A percentile compares a stretch with the other conserved stretches of the same genome.
Conservation (phyloP, 2,329 filamentous ascomycete species). For the Penicillium corylophilum region DNA sequence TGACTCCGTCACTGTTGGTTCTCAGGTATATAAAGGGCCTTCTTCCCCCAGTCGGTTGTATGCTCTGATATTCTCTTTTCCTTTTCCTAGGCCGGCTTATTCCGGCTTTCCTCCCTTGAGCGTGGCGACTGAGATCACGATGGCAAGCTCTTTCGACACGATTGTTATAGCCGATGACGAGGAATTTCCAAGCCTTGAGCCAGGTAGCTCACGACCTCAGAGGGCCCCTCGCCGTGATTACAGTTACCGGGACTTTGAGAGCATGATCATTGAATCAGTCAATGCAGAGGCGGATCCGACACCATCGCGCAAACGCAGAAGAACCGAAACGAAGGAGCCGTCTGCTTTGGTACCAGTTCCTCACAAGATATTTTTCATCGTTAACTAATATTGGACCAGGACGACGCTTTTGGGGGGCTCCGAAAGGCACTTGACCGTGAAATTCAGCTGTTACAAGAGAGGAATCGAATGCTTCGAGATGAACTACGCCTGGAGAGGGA, state of each 20-base stretch:
- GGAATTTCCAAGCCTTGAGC: slow-evolving; percentile 6
- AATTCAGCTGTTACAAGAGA: slow-evolving; percentile 7
- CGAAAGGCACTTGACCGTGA: slow-evolving; percentile 6
- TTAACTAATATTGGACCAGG: not conserved
- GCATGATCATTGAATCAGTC: slow-evolving; percentile 2
- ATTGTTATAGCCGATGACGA: slow-evolving; percentile 11
- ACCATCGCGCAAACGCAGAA: not conserved
- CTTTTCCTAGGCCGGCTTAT: slow-evolving; percentile 1
- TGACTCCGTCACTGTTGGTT: slow-evolving; percentile 1
- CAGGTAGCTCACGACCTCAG: slow-evolving; percentile 7
- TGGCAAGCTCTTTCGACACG: slow-evolving; percentile 4
- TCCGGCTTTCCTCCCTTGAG: not conserved
- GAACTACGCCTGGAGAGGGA: slow-evolving; percentile 13
- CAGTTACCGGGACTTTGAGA: slow-evolving; percentile 4
- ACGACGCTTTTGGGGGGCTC: slow-evolving; percentile 5
- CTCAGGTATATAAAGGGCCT: slow-evolving; percentile 9
- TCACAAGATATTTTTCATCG: not conserved
- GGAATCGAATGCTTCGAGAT: slow-evolving; percentile 12
- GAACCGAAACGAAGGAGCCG: not conserved
- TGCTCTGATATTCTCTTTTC: slow-evolving; percentile 6
- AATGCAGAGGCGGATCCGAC: not conserved
- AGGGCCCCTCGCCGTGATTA: slow-evolving; percentile 7
- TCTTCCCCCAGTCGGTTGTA: slow-evolving; percentile 5
- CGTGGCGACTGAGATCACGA: slow-evolving; percentile 4
- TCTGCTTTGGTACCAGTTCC: not conserved